Evolutionary conservation across 2,329 filamentous ascomycete species (phyloP).

Genomic region (Clarireedia paspali): DNA sequence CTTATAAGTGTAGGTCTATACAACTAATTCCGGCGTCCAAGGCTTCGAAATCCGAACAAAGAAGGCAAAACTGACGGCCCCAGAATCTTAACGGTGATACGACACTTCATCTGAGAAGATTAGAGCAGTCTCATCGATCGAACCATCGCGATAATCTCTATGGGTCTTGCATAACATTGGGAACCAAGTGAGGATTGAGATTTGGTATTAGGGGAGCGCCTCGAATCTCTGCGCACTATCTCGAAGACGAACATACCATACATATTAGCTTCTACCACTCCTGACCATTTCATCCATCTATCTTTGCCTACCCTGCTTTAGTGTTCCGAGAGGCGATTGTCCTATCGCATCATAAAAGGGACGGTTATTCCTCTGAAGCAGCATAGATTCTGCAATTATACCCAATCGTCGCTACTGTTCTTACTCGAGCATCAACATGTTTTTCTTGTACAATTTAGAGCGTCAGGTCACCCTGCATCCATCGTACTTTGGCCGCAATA

Average conservation of each 20-base stretch:
- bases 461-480: conserved; percentile 92
- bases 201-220: background rate
- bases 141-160: conserved; percentile 2
- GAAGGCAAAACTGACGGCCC: background rate
- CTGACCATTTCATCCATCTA: background rate
- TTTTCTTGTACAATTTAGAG: conserved; percentile 96
- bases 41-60: conserved; percentile 2
- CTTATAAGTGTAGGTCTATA: conserved; percentile 19
- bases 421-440: conserved; percentile 52
- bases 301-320: background rate
- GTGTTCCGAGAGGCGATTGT: background rate
- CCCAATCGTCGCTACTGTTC: background rate
- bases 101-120: background rate
- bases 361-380: background rate
- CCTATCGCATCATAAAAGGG: background rate
- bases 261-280: background rate
- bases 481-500: conserved; percentile 91
- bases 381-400: background rate
- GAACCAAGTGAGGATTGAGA: background rate
- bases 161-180: background rate
- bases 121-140: background rate
- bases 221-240: background rate
- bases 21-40: conserved; percentile 3
- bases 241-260: background rate
- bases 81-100: conserved; percentile 1